Percentiles rank a stretch among this genome's conserved stretches.
Evolutionary conservation across 257 asterid species (phyloP).

Genomic region (Ligustrum vulgare): DNA sequence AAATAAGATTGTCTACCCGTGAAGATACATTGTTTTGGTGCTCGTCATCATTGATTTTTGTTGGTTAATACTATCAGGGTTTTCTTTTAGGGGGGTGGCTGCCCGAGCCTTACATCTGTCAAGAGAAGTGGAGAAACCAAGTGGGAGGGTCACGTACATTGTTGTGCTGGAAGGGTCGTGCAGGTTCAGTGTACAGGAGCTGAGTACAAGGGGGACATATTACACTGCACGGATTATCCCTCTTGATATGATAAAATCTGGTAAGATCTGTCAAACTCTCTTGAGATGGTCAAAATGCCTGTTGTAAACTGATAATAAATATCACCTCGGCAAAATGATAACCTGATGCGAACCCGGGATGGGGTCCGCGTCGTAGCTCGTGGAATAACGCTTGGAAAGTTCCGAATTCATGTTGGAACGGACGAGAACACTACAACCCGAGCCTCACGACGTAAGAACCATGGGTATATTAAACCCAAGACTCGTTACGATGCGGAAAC

Average conservation of each 20-base stretch:
- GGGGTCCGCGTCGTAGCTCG: too few relatives aligned
- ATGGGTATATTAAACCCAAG: too few relatives aligned
- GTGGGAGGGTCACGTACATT: constrained; percentile 95
- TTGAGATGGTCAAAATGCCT: not conserved
- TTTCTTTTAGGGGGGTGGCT: constrained; percentile 69
- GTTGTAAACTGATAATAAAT: not conserved
- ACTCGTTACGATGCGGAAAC: too few relatives aligned
- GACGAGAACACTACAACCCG: too few relatives aligned
- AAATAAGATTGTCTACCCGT: not conserved
- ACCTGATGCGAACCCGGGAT: too few relatives aligned
- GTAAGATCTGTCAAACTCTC: constrained; percentile 41
- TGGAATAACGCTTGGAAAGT: too few relatives aligned
- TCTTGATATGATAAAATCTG: constrained; percentile 83
- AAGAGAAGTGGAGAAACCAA: constrained; percentile 98
- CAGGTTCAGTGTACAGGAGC: constrained; percentile 95
- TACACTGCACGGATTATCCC: constrained; percentile 94
- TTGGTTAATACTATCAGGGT: constrained; percentile 19
- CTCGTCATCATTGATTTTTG: constrained; percentile 19
- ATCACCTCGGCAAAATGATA: not conserved
- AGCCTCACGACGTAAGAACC: too few relatives aligned
- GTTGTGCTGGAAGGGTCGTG: constrained; percentile 97
- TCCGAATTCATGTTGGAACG: too few relatives aligned
- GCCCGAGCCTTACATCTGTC: constrained; percentile 98
- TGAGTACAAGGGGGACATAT: constrained; percentile 93
- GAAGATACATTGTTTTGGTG: constrained; percentile 21